Evolutionary conservation across 2,329 filamentous ascomycete species (phyloP).

Genomic region (Colletotrichum sp.): DNA sequence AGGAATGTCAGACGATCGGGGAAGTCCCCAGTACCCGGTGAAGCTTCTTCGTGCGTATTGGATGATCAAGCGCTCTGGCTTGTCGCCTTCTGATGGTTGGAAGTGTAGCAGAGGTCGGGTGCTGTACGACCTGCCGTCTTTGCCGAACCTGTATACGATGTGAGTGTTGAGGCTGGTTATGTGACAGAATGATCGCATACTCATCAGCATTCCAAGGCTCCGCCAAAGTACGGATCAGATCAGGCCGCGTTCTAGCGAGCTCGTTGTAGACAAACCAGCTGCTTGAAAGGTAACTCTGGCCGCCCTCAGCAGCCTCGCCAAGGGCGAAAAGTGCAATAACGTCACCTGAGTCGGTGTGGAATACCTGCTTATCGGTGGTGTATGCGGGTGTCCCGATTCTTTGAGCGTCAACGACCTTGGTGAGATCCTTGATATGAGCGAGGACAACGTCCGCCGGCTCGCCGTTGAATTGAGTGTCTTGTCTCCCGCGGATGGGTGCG

Average conservation of each 20-base stretch:
- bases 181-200: constrained; percentile 26
- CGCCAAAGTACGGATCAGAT: constrained; percentile 61
- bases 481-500: constrained; percentile 55
- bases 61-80: constrained; percentile 59
- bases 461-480: constrained; percentile 52
- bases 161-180: neutral
- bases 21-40: constrained; percentile 60
- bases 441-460: constrained; percentile 57
- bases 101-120: constrained; percentile 60
- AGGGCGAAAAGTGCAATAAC: constrained; percentile 63
- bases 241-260: constrained; percentile 60
- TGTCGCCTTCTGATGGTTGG: constrained; percentile 48
- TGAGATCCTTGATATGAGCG: constrained; percentile 68
- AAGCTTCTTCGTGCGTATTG: constrained; percentile 66
- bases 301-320: constrained; percentile 55
- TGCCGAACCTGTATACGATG: constrained; percentile 51
- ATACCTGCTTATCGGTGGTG: constrained; percentile 65
- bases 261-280: constrained; percentile 68
- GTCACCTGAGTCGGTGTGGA: constrained; percentile 67
- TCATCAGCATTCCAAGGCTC: constrained; percentile 53
- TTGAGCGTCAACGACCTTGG: constrained; percentile 30
- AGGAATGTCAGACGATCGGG: constrained; percentile 58
- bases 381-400: constrained; percentile 63
- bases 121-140: constrained; percentile 47
- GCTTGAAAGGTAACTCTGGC: constrained; percentile 62